Evolutionary conservation across 2,329 filamentous ascomycete species (phyloP), one percentile per base, ranked within the genome.

Genomic region (Fusarium sp.): DNA sequence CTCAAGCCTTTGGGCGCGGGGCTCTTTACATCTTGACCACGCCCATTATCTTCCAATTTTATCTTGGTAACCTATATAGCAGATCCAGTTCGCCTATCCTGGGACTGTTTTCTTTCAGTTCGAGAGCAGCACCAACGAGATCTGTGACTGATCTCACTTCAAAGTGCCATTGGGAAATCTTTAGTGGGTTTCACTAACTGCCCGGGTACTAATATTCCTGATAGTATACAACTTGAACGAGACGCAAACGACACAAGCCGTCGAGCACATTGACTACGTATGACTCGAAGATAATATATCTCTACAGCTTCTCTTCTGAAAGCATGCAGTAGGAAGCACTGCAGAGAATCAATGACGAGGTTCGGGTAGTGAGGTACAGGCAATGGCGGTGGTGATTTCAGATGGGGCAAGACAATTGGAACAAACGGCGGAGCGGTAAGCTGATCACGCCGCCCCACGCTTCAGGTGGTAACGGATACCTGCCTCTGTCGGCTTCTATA

Each of bases 381-480:
- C 45, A n/a, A 34, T 47, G 55, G 30, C 29, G 18, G 59, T 55
- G 48, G 29, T 29, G 51, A 44, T 29, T 38, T 29, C 24, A 24
- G 58, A 52, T 34, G 47, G 30, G 22, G 12, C 47, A 25, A 32
- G 30, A 38, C 25, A 46, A 16, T 22, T 38, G 6, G 24, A 45
- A 49, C 46, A 40, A 38, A 34, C 24, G n/a, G 41, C 30, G 20
- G 38, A 48, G 44, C 56, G 18, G 49, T 38, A 34, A 34, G 38
- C 34, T 57, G n/a, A 46, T 24, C n/a, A 25, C 38, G n/a, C 30
- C 13, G 12, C 24, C 34, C 51, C 44, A 27, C 38, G 32, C 56
- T 46, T 34, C 51, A 54, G 44, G 51, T 43, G 54, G 40, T 30
- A 32, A 55, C 67, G 67, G 68, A 59, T 70, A 58, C 68, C 53